Base-by-base conservation (phyloP, 2,329 filamentous ascomycete genomes). In the Fusarium xylarioides region DNA sequence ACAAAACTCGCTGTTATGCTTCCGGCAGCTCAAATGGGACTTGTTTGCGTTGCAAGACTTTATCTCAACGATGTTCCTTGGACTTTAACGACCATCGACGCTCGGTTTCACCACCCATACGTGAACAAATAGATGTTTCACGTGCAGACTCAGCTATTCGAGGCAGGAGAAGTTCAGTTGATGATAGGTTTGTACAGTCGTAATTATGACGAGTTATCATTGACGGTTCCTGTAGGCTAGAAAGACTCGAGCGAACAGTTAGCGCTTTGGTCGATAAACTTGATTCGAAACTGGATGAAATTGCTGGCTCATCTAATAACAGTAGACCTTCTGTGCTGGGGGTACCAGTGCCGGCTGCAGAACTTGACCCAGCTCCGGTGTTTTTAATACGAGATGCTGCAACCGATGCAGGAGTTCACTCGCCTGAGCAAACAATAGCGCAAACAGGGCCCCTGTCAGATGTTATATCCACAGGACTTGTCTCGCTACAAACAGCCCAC, bases 311-410 rank as follows among this genome's bases (percentile, higher is more conserved):
- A 8, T 47, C 49, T 14, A 55, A 42, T n/a, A 23, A 49, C 1
- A 26, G 40, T 10, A 38, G 30, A n/a, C 5, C 16, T 23, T 7
- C 53, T 28, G 18, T 14, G 0, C 16, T 26, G 5, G 35, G 19
- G 2, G 37, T 64, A 5, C 23, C 56, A 8, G 15, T 40, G 3
- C 8, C 30, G 0, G n/a, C 60, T 5, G 16, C 58, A 12, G 72
- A 76, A 1, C 54, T 46, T 2, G 53, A 75, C 11, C 66, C 73
- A 4, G 75, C 77, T 5, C 78, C 78, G 2, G 75, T 79, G 3
- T 62, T 79, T 23, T 21, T 80, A 4, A 79, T 80, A 37, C 62
- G 74, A n/a, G 77, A 80, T 47, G 78, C 77, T 23, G 76, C 74
- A 4, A 75, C 71, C 1, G 74, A 79, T 49, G 72, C 74, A 14